Conservation (phyloP, 371 early-diverging fungal species). For the Synchytrium microbalum region DNA sequence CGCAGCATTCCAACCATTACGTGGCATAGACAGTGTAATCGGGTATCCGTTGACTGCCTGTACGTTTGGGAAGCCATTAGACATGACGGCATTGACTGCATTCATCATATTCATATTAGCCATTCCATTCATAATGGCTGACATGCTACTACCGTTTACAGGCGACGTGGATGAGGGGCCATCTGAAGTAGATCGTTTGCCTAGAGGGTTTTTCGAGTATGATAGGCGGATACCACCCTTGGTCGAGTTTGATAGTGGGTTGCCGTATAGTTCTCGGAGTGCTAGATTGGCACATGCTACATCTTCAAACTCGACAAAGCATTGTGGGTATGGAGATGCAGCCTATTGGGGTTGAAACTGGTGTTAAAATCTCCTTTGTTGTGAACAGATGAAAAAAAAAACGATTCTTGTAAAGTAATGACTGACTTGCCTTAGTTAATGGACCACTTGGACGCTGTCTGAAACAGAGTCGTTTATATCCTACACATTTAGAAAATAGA, state of each 20-base stretch:
- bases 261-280: conserved; percentile 72
- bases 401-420: background rate
- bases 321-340: background rate
- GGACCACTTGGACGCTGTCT: conserved; percentile 73
- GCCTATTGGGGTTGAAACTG: background rate
- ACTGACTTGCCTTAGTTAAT: conserved; percentile 35
- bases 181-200: conserved; percentile 36
- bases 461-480: conserved; percentile 81
- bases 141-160: no score
- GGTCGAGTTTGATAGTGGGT: conserved; percentile 66
- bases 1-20: background rate
- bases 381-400: background rate
- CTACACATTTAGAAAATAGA: conserved; percentile 64
- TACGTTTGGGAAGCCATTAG: no score
- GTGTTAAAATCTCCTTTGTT: background rate
- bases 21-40: background rate
- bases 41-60: background rate
- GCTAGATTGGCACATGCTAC: conserved; percentile 79
- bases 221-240: conserved; percentile 88
- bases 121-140: no score
- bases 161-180: no score
- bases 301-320: conserved; percentile 63
- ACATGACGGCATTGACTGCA: no score
- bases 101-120: background rate
- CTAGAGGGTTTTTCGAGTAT: conserved; percentile 91